Base-by-base conservation (phyloP, 2,329 filamentous ascomycete genomes). In the Ophiostoma novo-ulmi region DNA sequence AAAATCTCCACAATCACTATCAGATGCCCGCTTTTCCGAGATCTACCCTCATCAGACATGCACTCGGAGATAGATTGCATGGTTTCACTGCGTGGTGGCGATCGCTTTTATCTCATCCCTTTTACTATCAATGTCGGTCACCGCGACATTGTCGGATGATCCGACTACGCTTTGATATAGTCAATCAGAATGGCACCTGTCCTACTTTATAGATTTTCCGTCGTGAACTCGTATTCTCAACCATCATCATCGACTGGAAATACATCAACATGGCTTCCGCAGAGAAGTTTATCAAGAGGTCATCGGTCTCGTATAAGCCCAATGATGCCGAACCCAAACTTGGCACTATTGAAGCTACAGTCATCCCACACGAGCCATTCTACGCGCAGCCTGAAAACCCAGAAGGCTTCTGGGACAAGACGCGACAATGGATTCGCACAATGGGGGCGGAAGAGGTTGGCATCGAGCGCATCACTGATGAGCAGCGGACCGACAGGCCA, bases 391-490 rank as follows among this genome's bases (percentile, higher is more conserved):
- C 39, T 13, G 63, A 14, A 1, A 31, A 65, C 36, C 35, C 20
- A 6, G 36, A 65, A 10, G 63, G 63, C 20, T 65, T 65, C 31
- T 65, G 36, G 63, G 63, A 7, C 7, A 65, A 65, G 20, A 39
- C 36, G 14, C 63, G 63, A 10, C 35, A 39, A 22, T 65, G 63
- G 63, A 65, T 39, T 38, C 63, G 63, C 11, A 65, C 35, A 3
- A 65, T 65, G 35, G 63, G 63, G 8, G 63, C n/a, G 20, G 63
- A 65, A 41, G 63, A 65, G 20, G 36, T 22, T 39, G 36, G 36
- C 63, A 65, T 65, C 63, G 63, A 65, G 36, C 63, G 63, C 63
- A 65, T 65, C 36, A 65, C 63, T 7, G 63, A 39, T n/a, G 63
- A 39, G 36, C 63, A 65, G 36, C 63, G 63, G 8, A 65, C 63